Evolutionary conservation across 2,329 filamentous ascomycete species (phyloP), one percentile per base, ranked within the genome.

Genomic region (Chaetothyriales sp.): DNA sequence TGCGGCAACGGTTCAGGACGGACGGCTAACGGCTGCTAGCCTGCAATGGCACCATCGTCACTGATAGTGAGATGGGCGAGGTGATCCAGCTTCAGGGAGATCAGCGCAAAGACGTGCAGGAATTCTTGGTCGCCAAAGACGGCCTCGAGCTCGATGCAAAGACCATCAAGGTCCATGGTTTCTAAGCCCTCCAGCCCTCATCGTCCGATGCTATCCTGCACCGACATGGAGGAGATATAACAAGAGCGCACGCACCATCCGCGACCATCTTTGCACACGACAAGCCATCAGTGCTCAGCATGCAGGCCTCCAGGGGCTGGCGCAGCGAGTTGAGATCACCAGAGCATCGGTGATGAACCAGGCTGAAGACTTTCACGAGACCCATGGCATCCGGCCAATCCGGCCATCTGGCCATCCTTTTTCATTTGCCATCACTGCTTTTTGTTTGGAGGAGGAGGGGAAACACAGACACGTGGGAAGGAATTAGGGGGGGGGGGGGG

Each of bases 11-110:
- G 15, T 12, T 43, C 8, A 95, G 78, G 87, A 93, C 73, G 78
- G 87, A 93, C 73, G 93, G 95, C 78, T 95, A 96, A 83, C 96
- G 95, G 81, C 89, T 94, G 70, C 95, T 95, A 68, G 90, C 92
- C 72, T 96, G 90, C 86, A 96, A 98, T 95, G 92, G 92, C 80
- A 96, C 89, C 74, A 93, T 96, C 71, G 89, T 96, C 73, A 81
- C 81, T 68, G 90, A 96, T 73, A 80, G 79, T 63, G 88, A 94
- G 74, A 95, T 95, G 86, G 90, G 90, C 69, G 89, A 96, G 78
- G 90, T 96, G 79, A 95, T 98, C 68, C 92, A 98, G 79, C 84
- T 98, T 67, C 92, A 98, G 74, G 92, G 92, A 66, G 92, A 98
- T 71, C 92, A 98, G 78, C 90, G 92, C 74, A 94, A 94, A 75